These are phyloP conservation scores for Lepidopterella palustris DNA, from an alignment of 495 filamentous ascomycete genomes.

Conservation along the genomic window DNA sequence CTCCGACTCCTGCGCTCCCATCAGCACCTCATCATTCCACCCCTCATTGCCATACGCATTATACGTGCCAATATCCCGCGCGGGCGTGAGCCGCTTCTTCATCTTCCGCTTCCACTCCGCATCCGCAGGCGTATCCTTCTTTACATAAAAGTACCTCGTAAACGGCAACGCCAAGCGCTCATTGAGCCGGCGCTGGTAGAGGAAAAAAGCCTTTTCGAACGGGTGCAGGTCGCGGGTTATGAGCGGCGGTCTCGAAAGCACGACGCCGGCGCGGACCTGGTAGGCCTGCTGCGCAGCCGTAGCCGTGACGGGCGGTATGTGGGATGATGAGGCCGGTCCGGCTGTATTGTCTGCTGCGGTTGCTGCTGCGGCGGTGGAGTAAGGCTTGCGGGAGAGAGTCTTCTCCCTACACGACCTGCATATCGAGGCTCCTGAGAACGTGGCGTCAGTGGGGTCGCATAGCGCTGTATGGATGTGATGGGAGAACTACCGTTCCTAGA, in stretches of 20 bases:
- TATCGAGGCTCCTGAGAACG: conserved; percentile 22
- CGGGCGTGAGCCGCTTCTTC: conserved; percentile 63
- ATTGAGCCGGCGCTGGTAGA: conserved; percentile 96
- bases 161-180: conserved; percentile 88
- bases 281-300: conserved; percentile 46
- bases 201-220: conserved; percentile 88
- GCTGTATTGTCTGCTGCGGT: conserved; percentile 24
- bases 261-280: conserved; percentile 67
- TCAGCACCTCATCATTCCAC: conserved; percentile 90
- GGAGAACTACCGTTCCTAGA: conserved; percentile 20
- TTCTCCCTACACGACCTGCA: conserved; percentile 32
- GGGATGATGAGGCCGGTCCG: conserved; percentile 8
- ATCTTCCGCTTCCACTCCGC: conserved; percentile 88
- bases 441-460: not conserved
- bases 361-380: conserved; percentile 23
- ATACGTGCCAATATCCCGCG: conserved; percentile 81
- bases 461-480: not conserved
- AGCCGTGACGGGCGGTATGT: conserved; percentile 27
- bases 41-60: conserved; percentile 66
- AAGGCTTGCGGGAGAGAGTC: conserved; percentile 13
- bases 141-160: conserved; percentile 91
- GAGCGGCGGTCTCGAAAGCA: conserved; percentile 82
- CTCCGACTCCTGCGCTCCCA: conserved; percentile 57
- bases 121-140: conserved; percentile 75
- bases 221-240: conserved; percentile 75